phyloP scores from a whole-genome alignment of 2,329 filamentous ascomycete species.

The Cordyceps javanica region DNA sequence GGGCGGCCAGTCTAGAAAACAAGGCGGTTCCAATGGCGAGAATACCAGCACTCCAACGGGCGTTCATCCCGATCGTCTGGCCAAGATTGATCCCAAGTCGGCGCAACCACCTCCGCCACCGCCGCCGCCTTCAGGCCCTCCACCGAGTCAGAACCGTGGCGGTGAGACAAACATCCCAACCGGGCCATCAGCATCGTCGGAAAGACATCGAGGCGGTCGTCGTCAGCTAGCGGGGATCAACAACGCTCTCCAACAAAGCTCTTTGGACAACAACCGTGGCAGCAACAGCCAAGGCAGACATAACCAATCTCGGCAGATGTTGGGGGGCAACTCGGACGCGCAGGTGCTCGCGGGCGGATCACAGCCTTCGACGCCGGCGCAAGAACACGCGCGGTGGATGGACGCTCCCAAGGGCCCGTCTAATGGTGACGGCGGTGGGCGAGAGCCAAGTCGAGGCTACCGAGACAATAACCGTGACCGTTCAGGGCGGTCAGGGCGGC shows the following conservation, averaged over 20 bases:
- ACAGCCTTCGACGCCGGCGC: conserved; percentile 40
- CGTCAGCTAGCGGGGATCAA: conserved; percentile 56
- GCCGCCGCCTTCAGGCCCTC: conserved; percentile 28
- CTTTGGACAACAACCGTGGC: conserved; percentile 28
- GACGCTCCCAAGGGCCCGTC: conserved; percentile 27
- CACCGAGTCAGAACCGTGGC: conserved; percentile 20
- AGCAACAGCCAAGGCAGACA: conserved; percentile 18
- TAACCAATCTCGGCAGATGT: conserved; percentile 33
- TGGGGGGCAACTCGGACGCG: conserved; percentile 46
- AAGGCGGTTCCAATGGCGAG: conserved; percentile 25
- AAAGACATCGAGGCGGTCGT: conserved; percentile 36
- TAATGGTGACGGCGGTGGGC: conserved; percentile 25
- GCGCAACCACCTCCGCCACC: conserved; percentile 18
- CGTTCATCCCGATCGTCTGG: conserved; percentile 46
- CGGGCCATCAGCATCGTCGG: conserved; percentile 29
- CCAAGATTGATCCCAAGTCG: conserved; percentile 32
- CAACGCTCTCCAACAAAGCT: conserved; percentile 46
- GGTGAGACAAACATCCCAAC: conserved; percentile 28
- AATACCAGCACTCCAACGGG: conserved; percentile 23
- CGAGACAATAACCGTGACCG: conserved; percentile 38
- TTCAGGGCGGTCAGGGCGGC: conserved; percentile 33
- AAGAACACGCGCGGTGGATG: conserved; percentile 36
- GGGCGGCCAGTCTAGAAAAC: conserved; percentile 33
- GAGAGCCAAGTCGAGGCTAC: conserved; percentile 37
- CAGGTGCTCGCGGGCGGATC: conserved; percentile 52